phyloP scores from a whole-genome alignment of 306 rosid species.

The Leucaena leucocephala region DNA sequence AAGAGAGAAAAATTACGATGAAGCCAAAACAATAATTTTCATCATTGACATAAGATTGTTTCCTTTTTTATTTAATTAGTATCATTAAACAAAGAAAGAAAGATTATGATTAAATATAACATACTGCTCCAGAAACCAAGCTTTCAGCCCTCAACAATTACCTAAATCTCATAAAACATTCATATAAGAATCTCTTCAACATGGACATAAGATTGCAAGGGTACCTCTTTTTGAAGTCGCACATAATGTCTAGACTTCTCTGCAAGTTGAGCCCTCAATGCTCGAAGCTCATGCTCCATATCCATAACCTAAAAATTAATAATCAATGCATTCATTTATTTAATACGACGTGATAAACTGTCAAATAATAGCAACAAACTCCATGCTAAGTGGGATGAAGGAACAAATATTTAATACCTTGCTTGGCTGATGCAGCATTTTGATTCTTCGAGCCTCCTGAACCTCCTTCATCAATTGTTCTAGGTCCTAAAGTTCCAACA shows the following conservation, averaged over 20 bases:
- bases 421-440: slow-evolving; percentile 98
- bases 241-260: slow-evolving; percentile 81
- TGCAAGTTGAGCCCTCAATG: slow-evolving; percentile 79
- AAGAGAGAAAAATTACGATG: background rate
- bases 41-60: background rate
- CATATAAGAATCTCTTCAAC: slow-evolving; percentile 17
- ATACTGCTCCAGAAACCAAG: slow-evolving; percentile 7
- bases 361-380: slow-evolving; percentile 6
- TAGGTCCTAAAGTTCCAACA: slow-evolving; percentile 61
- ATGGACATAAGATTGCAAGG: slow-evolving; percentile 23
- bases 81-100: background rate
- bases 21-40: background rate
- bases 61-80: no score
- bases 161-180: background rate
- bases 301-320: slow-evolving; percentile 77
- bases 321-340: slow-evolving; percentile 22
- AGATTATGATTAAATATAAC: background rate
- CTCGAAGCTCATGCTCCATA: slow-evolving; percentile 93
- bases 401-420: slow-evolving; percentile 53
- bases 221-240: slow-evolving; percentile 82
- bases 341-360: background rate
- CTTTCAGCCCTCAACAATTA: background rate
- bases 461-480: slow-evolving; percentile 96
- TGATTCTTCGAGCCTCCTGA: slow-evolving; percentile 92
- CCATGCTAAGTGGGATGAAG: background rate